phyloP scores from a whole-genome alignment of 805 yeast species.

The Yamadazyma akitaensis region DNA sequence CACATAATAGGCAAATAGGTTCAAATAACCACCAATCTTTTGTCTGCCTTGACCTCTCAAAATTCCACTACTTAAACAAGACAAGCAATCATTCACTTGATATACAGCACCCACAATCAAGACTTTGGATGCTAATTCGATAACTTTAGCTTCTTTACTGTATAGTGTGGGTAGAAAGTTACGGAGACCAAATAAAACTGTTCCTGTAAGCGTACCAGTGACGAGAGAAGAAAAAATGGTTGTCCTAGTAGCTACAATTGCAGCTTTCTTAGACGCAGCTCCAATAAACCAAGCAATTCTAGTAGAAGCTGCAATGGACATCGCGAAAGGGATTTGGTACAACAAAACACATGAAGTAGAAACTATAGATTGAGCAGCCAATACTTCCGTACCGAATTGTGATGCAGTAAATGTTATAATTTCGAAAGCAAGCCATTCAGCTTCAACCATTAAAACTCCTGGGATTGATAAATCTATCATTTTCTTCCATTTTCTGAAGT shows the following conservation, averaged over 20 bases:
- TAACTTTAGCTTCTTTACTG: conserved; percentile 37
- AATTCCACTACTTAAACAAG: conserved; percentile 51
- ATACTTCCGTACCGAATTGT: conserved; percentile 57
- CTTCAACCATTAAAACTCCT: conserved; percentile 72
- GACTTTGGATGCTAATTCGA: conserved; percentile 36
- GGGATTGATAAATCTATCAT: conserved; percentile 67
- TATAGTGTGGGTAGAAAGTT: conserved; percentile 38
- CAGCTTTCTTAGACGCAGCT: conserved; percentile 47
- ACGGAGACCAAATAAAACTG: conserved; percentile 36
- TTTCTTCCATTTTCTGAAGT: conserved; percentile 55
- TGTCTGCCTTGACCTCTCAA: conserved; percentile 59
- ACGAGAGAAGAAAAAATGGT: conserved; percentile 30
- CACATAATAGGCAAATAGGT: conserved; percentile 45
- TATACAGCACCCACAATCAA: conserved; percentile 48
- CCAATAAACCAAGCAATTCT: conserved; percentile 77
- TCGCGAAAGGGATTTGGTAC: conserved; percentile 74
- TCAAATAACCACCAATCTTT: conserved; percentile 52
- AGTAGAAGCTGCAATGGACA: conserved; percentile 72
- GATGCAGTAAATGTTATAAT: conserved; percentile 68
- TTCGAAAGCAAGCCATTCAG: conserved; percentile 79
- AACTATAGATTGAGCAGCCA: conserved; percentile 74
- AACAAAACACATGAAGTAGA: conserved; percentile 64
- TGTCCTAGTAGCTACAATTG: conserved; percentile 34
- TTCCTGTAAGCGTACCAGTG: conserved; percentile 37
- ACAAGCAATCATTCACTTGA: conserved; percentile 49